These are phyloP conservation scores for Arachis hypogaea DNA, from an alignment of 306 rosid species.

Conservation along the genomic window DNA sequence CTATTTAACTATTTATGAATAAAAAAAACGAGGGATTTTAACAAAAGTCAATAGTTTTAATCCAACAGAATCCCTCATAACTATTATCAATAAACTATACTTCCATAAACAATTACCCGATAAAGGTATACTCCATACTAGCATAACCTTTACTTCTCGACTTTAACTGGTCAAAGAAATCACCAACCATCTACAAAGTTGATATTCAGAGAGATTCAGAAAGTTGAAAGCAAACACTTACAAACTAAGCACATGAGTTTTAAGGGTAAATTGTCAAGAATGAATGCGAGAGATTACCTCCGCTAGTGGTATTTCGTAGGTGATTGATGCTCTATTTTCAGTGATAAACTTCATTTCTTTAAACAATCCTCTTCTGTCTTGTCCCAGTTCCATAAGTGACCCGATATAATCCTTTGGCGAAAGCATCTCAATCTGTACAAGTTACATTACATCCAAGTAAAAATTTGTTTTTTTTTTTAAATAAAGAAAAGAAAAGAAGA, in stretches of 20 bases:
- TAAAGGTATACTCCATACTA: slow-evolving; percentile 85
- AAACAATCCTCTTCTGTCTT: slow-evolving; percentile 92
- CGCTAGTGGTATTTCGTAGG: slow-evolving; percentile 79
- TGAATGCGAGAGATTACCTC: slow-evolving; percentile 59
- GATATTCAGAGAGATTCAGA: slow-evolving; percentile 38
- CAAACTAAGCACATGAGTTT: slow-evolving; percentile 27
- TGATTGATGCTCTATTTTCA: slow-evolving; percentile 79
- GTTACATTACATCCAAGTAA: slow-evolving; percentile 34
- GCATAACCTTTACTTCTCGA: slow-evolving; percentile 97
- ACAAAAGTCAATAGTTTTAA: slow-evolving; percentile 4
- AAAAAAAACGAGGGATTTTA: not conserved
- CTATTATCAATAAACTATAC: slow-evolving; percentile 36
- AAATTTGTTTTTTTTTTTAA: not conserved
- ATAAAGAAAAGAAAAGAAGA: not conserved
- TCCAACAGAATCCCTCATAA: slow-evolving; percentile 21
- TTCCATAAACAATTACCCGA: slow-evolving; percentile 61
- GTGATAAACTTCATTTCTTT: slow-evolving; percentile 90
- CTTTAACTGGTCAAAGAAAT: slow-evolving; percentile 95
- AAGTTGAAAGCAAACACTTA: slow-evolving; percentile 25
- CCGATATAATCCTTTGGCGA: slow-evolving; percentile 92
- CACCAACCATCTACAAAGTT: slow-evolving; percentile 71
- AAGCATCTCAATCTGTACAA: slow-evolving; percentile 83
- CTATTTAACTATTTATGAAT: slow-evolving; percentile 15
- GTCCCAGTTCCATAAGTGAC: slow-evolving; percentile 88
- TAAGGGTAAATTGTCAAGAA: slow-evolving; percentile 28